These are phyloP conservation scores for Citrus inodora DNA, from an alignment of 345 rosid genomes.

Conservation along the genomic window DNA sequence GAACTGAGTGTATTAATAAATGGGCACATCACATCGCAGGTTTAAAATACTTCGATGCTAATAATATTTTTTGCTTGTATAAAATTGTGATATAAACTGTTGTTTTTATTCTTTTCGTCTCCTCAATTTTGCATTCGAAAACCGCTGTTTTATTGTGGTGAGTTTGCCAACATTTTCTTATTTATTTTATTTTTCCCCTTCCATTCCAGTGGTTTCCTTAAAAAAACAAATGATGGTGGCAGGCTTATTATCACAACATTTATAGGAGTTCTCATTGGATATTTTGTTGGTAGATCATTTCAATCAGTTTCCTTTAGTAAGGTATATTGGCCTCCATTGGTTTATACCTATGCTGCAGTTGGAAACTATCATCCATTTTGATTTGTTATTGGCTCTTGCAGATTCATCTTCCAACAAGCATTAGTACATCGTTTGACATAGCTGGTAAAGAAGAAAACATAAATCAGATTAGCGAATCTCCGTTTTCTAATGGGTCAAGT, in stretches of 20 bases:
- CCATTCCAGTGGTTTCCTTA: conserved; percentile 55
- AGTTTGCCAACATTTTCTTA: not conserved
- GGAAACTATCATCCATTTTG: conserved; percentile 10
- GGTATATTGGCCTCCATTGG: conserved; percentile 38
- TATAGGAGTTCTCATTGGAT: conserved; percentile 69
- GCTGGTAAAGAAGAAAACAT: conserved; percentile 25
- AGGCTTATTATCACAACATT: conserved; percentile 52
- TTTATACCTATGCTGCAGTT: not conserved
- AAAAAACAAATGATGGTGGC: conserved; percentile 52
- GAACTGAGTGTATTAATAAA: conserved; percentile 26
- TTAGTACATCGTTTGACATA: conserved; percentile 47
- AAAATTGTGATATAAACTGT: not conserved
- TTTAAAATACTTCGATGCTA: conserved; percentile 11
- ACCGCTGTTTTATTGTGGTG: not conserved
- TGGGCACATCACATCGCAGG: conserved; percentile 73
- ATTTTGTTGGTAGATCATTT: conserved; percentile 68
- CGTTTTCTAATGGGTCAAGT: conserved; percentile 34
- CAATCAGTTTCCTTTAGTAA: conserved; percentile 55
- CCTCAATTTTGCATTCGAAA: not conserved
- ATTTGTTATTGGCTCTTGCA: conserved; percentile 34
- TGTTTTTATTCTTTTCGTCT: not conserved
- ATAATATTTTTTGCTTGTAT: not conserved
- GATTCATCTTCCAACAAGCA: conserved; percentile 61
- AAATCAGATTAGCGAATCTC: conserved; percentile 17
- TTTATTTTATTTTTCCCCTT: not conserved